Base-by-base conservation (phyloP, 164 flowering plant genomes). In the Cinnamomum micranthum region DNA sequence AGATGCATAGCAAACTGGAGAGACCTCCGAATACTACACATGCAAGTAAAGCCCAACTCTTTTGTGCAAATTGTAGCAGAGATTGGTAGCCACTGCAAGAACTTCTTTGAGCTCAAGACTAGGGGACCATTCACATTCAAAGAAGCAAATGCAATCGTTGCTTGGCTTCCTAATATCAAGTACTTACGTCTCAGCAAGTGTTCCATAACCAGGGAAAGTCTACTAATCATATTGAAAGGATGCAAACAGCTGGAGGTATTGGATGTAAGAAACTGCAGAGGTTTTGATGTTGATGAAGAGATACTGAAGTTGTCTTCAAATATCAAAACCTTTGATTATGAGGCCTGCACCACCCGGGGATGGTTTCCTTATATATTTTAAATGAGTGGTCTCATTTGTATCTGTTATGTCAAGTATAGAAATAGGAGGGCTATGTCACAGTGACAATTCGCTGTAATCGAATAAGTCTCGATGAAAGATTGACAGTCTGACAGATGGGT, bases 191-290 rank as follows among this genome's bases (percentile, higher is more conserved):
- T 76, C 22, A 76, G 33, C 14, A 10, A 11, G 28, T 60, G 65
- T 52, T 28, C 9, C 33, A 5, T 76, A 17, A 12, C 66, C 65
- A 50, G 60, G 22, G 31, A 76, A 24, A 71, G 72, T 10, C 33
- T 76, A 33, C n/a, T 64, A 41, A 33, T 55, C 22, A 76, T 76
- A 52, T 24, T 76, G 74, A 19, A 76, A 52, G 75, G 78, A n/a
- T 76, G 78, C 64, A 76, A 24, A 66, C 60, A 67, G 66, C 23
- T 76, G 66, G 59, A 71, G 59, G 41, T 28, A 65, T 23, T 76
- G 59, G 12, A 41, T 9, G 41, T 71, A 24, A 76, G 35, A 31
- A 27, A 67, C 9, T 76, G 75, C 19, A 31, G 6, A 11, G 71
- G 67, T 50, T 55, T 76, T 22, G 74, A 65, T 17, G 75, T 68